Percentiles rank a stretch among this genome's conserved stretches.
phyloP scores from a whole-genome alignment of 1,284 basidiomycete species.

The Entoloma clypeatum region DNA sequence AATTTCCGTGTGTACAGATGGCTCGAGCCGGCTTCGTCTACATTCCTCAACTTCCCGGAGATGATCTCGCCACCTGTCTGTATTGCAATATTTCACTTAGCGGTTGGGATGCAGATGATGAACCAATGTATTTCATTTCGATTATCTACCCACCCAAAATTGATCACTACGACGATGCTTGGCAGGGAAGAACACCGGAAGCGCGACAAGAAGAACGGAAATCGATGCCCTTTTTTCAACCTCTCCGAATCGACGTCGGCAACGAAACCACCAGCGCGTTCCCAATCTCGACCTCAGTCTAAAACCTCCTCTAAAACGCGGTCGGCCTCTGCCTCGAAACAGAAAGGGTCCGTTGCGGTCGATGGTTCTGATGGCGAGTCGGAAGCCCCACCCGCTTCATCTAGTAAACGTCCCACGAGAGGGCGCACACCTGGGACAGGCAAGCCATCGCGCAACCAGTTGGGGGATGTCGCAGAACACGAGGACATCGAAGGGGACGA shows the following conservation, averaged over 20 bases:
- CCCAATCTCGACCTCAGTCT: conserved; percentile 9
- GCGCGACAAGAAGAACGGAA: conserved; percentile 45
- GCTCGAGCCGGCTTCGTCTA: conserved; percentile 81
- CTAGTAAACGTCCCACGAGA: conserved; percentile 14
- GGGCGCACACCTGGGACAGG: conserved; percentile 26
- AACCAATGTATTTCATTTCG: conserved; percentile 56
- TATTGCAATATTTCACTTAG: conserved; percentile 72
- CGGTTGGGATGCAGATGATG: conserved; percentile 79
- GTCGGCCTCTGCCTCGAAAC: conserved; percentile 25
- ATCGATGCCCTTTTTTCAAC: conserved; percentile 52
- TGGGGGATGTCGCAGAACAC: conserved; percentile 26
- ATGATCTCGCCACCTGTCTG: conserved; percentile 75
- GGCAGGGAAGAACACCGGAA: conserved; percentile 62
- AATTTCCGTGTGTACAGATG: conserved; percentile 52
- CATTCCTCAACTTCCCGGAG: conserved; percentile 56
- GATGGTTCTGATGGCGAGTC: conserved; percentile 31
- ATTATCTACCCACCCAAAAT: conserved; percentile 12
- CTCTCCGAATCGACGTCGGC: conserved; percentile 17
- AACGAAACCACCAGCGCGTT: conserved; percentile 19
- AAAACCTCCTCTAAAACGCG: conserved; percentile 26
- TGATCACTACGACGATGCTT: conserved; percentile 6
- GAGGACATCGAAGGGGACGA: conserved; percentile 23
- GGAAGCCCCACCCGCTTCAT: conserved; percentile 15
- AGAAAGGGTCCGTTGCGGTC: conserved; percentile 29
- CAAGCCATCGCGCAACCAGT: conserved; percentile 27